A percentile compares a stretch with the other conserved stretches of the same genome.
phyloP scores from a whole-genome alignment of 2,329 filamentous ascomycete species.

The Orbilia brochopaga region DNA sequence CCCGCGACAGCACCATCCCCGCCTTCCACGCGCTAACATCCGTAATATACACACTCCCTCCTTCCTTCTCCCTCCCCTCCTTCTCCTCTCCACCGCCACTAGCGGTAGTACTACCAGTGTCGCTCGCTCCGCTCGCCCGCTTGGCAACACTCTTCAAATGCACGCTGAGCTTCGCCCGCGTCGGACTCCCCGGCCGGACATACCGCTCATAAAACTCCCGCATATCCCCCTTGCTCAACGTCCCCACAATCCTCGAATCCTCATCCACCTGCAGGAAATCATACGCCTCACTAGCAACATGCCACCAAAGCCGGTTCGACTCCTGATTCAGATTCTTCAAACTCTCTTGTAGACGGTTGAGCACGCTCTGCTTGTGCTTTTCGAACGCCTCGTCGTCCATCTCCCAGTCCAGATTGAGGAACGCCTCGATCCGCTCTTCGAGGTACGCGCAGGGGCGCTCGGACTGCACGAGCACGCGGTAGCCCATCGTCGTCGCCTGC shows the following conservation, averaged over 20 bases:
- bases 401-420: constrained; percentile 71
- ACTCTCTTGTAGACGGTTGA: constrained; percentile 86
- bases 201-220: constrained; percentile 76
- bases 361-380: constrained; percentile 84
- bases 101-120: no score
- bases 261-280: constrained; percentile 82
- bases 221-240: constrained; percentile 79
- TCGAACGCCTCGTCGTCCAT: constrained; percentile 89
- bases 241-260: constrained; percentile 76
- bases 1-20: constrained; percentile 72
- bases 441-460: constrained; percentile 84
- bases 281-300: constrained; percentile 83
- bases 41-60: constrained; percentile 63
- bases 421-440: constrained; percentile 84
- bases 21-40: constrained; percentile 84
- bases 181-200: constrained; percentile 74
- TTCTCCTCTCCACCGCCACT: background rate
- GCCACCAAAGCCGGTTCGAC: constrained; percentile 79
- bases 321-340: constrained; percentile 90
- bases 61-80: background rate
- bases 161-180: constrained; percentile 81
- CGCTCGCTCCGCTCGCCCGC: constrained; percentile 60
- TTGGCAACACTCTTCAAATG: constrained; percentile 65
- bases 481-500: constrained; percentile 78
- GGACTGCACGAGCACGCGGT: constrained; percentile 90